Percentiles rank a stretch among this genome's conserved stretches.
Conservation (phyloP, 805 yeast species). For the Candida tallmaniae region DNA sequence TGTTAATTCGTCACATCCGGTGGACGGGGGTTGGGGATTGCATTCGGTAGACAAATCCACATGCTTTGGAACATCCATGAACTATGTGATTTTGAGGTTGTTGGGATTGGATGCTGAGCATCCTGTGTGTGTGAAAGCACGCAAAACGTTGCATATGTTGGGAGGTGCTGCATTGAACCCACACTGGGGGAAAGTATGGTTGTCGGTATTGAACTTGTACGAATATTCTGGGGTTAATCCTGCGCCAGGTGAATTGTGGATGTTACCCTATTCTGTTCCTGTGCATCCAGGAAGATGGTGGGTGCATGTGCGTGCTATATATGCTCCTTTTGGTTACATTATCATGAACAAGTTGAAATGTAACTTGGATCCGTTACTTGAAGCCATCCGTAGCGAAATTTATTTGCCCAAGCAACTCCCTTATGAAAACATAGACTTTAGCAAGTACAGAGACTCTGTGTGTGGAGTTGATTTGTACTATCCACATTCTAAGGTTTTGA, state of each 20-base stretch:
- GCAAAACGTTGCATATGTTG: constrained; percentile 58
- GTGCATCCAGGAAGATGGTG: constrained; percentile 97
- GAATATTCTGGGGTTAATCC: constrained; percentile 98
- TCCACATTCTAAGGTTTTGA: constrained; percentile 74
- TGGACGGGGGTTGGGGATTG: constrained; percentile 99
- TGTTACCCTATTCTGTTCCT: constrained; percentile 74
- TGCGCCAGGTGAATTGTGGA: constrained; percentile 94
- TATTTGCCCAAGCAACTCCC: constrained; percentile 48
- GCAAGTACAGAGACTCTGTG: constrained; percentile 70
- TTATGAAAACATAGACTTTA: constrained; percentile 64
- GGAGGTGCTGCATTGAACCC: constrained; percentile 93
- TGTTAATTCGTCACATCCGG: constrained; percentile 92
- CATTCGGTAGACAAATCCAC: constrained; percentile 91
- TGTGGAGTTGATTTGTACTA: constrained; percentile 91
- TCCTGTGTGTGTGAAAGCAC: constrained; percentile 72
- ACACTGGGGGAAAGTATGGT: constrained; percentile 97
- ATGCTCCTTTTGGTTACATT: constrained; percentile 80
- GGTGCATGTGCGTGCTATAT: constrained; percentile 96
- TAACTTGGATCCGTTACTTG: constrained; percentile 58
- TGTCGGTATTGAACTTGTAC: constrained; percentile 73
- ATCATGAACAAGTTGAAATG: constrained; percentile 54
- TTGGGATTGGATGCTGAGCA: constrained; percentile 74
- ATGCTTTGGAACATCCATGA: constrained; percentile 88
- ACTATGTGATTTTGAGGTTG: constrained; percentile 76
- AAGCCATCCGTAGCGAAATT: constrained; percentile 72